phyloP scores from a whole-genome alignment of 805 yeast species.

The Starmerella roubikii region DNA sequence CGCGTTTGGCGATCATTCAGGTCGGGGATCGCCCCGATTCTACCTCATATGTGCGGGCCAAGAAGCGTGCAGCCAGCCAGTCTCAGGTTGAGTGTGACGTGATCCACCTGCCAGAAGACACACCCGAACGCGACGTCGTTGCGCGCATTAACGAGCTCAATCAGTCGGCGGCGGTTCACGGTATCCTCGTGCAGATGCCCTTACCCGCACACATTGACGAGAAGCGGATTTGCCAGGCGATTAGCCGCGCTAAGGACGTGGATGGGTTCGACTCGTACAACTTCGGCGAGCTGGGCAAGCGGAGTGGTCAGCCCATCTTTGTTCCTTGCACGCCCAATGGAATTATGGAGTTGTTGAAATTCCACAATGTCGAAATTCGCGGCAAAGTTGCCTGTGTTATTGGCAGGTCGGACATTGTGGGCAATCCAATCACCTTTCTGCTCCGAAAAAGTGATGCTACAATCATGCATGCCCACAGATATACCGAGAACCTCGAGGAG shows the following conservation, averaged over 20 bases:
- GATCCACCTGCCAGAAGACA: conserved; percentile 47
- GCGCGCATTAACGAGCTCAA: conserved; percentile 50
- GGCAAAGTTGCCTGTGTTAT: conserved; percentile 83
- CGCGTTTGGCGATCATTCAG: conserved; percentile 72
- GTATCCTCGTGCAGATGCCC: conserved; percentile 81
- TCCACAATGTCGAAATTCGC: conserved; percentile 46
- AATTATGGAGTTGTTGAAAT: conserved; percentile 61
- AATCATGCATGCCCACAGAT: conserved; percentile 75
- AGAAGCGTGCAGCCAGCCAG: conserved; percentile 73
- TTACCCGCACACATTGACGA: conserved; percentile 73
- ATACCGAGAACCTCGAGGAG: conserved; percentile 47
- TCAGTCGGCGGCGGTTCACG: conserved; percentile 64
- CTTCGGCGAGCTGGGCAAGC: conserved; percentile 81
- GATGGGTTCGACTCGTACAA: conserved; percentile 87
- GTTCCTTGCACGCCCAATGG: conserved; percentile 96
- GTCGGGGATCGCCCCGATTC: conserved; percentile 89
- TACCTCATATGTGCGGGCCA: conserved; percentile 81
- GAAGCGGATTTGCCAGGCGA: conserved; percentile 62
- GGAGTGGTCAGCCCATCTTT: conserved; percentile 70
- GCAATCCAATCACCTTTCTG: conserved; percentile 79
- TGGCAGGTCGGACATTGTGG: conserved; percentile 96
- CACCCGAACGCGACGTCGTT: conserved; percentile 45
- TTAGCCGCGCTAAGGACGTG: conserved; percentile 74
- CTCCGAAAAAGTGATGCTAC: conserved; percentile 69
- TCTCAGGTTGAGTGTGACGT: conserved; percentile 63